Evolutionary conservation across 495 filamentous ascomycete species (phyloP).

Genomic region (Penicillium malachiteum): DNA sequence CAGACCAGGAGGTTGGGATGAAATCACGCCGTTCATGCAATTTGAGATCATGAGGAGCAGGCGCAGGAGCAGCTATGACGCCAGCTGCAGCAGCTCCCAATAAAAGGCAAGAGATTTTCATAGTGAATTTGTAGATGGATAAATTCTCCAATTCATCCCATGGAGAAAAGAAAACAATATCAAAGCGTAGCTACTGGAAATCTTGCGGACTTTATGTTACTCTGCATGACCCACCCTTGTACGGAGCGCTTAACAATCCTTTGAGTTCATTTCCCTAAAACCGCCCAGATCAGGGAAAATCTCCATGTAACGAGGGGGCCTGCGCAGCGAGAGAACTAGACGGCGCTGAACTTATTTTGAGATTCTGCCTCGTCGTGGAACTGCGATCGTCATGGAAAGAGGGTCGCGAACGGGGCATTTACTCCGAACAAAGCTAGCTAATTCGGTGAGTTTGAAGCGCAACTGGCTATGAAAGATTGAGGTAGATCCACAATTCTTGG

Average conservation of each 20-base stretch:
- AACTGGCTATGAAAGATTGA: constrained; percentile 1
- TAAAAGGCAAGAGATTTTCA: constrained; percentile 34
- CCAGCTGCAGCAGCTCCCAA: constrained; percentile 31
- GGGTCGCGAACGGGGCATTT: constrained; percentile 16
- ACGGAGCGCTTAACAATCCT: not conserved
- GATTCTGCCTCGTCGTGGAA: constrained; percentile 13
- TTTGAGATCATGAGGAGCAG: constrained; percentile 29
- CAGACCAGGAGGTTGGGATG: constrained; percentile 34
- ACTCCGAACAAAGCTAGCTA: not conserved
- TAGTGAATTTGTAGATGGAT: constrained; percentile 6
- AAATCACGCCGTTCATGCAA: constrained; percentile 42
- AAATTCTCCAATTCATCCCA: not conserved
- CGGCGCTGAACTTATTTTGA: not conserved
- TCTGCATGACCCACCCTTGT: not conserved
- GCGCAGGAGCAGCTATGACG: constrained; percentile 24
- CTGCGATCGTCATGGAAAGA: constrained; percentile 14
- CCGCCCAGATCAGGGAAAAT: no score
- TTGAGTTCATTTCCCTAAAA: not conserved
- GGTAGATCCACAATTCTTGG: constrained; percentile 19
- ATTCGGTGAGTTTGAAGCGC: not conserved
- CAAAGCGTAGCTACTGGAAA: not conserved
- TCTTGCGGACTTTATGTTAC: constrained; percentile 14
- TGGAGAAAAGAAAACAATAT: not conserved
- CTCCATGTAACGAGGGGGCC: not conserved
- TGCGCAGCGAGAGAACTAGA: not conserved